Conservation (phyloP, 202 grass and related monocot species). For the Saccharum hybrid region DNA sequence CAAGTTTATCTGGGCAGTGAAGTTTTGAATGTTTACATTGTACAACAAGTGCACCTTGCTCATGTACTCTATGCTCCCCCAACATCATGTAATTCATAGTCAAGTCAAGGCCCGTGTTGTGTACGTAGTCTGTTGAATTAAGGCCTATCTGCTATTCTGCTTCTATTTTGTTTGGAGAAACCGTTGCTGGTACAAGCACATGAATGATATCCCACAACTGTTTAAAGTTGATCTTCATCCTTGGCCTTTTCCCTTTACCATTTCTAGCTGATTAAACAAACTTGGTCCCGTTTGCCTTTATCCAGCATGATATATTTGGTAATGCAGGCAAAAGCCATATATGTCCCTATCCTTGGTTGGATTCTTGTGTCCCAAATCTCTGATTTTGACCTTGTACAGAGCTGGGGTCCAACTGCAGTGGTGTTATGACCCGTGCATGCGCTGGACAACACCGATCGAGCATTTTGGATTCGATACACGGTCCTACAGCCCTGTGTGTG, state of each 20-base stretch:
- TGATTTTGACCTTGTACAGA: neutral
- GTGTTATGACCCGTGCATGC: constrained; percentile 6
- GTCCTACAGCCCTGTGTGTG: neutral
- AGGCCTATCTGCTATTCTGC: constrained; percentile 31
- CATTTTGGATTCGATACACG: neutral
- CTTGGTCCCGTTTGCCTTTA: neutral
- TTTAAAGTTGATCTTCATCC: constrained; percentile 14
- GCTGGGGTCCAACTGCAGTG: neutral
- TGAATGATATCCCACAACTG: neutral
- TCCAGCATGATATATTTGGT: neutral
- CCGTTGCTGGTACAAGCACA: neutral
- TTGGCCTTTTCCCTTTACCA: neutral
- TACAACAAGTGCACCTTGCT: constrained; percentile 17
- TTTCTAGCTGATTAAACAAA: neutral
- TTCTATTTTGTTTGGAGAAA: neutral
- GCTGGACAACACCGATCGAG: neutral
- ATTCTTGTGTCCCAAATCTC: neutral
- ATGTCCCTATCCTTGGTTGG: neutral
- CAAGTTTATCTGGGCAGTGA: constrained; percentile 30
- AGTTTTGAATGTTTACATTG: constrained; percentile 41
- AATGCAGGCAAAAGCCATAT: neutral
- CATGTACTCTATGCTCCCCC: neutral
- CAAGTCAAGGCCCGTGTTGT: constrained; percentile 28
- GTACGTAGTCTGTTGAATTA: constrained; percentile 16
- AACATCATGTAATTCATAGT: constrained; percentile 41